Evolutionary conservation across 352 stramenopile genomes (phyloP), one percentile per base, ranked within the genome.

Genomic region (Blastocystis sp.): DNA sequence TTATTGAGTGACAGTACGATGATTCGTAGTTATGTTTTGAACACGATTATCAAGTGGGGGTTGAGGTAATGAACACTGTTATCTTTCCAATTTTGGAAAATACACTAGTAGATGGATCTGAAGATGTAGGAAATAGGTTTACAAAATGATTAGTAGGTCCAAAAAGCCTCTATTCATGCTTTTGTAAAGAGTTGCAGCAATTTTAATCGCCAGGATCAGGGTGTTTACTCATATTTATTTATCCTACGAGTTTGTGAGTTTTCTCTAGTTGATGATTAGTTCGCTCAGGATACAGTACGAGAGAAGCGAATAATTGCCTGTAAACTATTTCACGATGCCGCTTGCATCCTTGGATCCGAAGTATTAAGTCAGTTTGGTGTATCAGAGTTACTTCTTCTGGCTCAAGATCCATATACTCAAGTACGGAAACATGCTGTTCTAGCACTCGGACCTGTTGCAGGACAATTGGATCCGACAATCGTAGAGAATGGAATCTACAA

Each of bases 381-480:
- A 7, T 84, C 48, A 15, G 73, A 84, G 51, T 37, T 84, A 51
- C 48, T 84, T 11, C 53, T 84, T 19, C 51, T 84, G n/a, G 48
- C 73, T 5, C 24, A 27, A 11, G 53, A 69, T 57, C 73, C 73
- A 17, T 64, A 30, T 57, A 69, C 42, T 6, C 44, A 84, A 40
- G 73, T 84, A 22, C 73, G 73, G n/a, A 84, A 84, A n/a, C 53
- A 66, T 35, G 73, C 73, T 7, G 68, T 84, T 60, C 73, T 84
- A 15, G 73, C 73, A 15, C 40, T 84, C n/a, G 73, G 73, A 33
- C 51, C 73, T 22, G 73, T 84, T 3, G 64, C 73, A 35, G 27
- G 27, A 19, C n/a, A 66, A 11, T 57, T 84, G 22, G 48, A 84
- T n/a, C 27, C 27, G 0, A 53, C 57, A 37, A 30, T 68, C n/a